Base-by-base conservation (phyloP, 1,284 basidiomycete species). In the Cerioporus squamosus region DNA sequence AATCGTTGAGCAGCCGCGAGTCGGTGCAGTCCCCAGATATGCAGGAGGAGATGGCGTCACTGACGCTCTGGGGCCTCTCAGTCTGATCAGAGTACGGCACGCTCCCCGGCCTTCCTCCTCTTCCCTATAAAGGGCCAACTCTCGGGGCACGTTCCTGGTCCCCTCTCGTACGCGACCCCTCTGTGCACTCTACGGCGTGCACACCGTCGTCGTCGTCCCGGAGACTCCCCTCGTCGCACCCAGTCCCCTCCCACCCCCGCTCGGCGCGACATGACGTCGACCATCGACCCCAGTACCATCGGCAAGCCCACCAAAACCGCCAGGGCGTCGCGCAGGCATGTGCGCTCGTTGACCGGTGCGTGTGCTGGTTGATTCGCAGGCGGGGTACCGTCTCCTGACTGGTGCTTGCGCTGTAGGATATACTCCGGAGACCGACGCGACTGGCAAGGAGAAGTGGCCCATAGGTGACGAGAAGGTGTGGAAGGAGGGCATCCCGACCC, bases 401-500 rank as follows among this genome's bases (percentile, higher is more conserved):
- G 48, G n/a, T 2, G 15, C 38, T 45, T 29, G 26, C 26, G 46
- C 22, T 53, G 42, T 61, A 92, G 91, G 88, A 20, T 92, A 90
- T 68, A 73, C 86, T 8, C 87, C 90, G 5, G 91, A 93, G 68
- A 83, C 83, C 42, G 91, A 93, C 61, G 85, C 81, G 12, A 72
- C 79, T 44, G 91, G 89, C 39, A 87, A 91, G 68, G 90, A 93
- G 69, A 88, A 88, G 72, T 95, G 93, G 91, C 93, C 93, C 26
- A 80, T 83, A 63, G 94, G 94, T 39, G 91, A 95, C 42, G 91
- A 95, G 71, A 76, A 80, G 58, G 81, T 82, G 0, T 95, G 93
- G 93, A 91, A 89, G 74, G 81, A 76, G 5, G 87, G 85, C 1
- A 79, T 86, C 69, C 79, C 87, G 54, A 75, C 72, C 8, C 74